phyloP scores from a whole-genome alignment of 2,329 filamentous ascomycete species.

The Aspergillus proliferans region DNA sequence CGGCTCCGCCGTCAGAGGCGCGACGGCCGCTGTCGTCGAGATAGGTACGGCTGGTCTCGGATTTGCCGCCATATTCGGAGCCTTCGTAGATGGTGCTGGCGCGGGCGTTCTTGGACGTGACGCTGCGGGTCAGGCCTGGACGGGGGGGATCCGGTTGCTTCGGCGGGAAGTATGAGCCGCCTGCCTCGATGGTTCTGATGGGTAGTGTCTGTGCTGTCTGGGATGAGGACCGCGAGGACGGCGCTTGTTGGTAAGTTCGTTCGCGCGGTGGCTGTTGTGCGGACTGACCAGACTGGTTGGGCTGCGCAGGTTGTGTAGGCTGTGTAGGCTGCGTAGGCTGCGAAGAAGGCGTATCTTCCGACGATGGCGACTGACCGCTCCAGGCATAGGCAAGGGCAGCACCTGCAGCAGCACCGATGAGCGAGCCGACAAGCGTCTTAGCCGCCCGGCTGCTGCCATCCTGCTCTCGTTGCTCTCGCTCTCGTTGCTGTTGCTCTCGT shows the following conservation, averaged over 20 bases:
- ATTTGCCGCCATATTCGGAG: constrained; percentile 24
- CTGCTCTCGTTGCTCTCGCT: background rate
- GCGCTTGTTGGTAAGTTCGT: constrained; percentile 15
- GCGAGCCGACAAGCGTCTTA: constrained; percentile 64
- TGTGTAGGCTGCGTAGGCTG: constrained; percentile 3
- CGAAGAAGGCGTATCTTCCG: constrained; percentile 16
- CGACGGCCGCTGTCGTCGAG: constrained; percentile 27
- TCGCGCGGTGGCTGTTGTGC: constrained; percentile 17
- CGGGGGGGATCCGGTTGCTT: constrained; percentile 24
- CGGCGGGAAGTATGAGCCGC: constrained; percentile 8
- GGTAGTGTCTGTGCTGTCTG: constrained; percentile 18
- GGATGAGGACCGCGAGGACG: constrained; percentile 14
- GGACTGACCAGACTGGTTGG: no score
- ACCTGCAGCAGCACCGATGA: constrained; percentile 73
- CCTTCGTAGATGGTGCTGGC: constrained; percentile 38
- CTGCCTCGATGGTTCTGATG: constrained; percentile 29
- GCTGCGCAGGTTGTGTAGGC: no score
- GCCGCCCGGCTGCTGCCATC: constrained; percentile 40
- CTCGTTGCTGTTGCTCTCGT: constrained; percentile 15
- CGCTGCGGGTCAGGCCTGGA: constrained; percentile 27
- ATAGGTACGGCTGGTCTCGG: constrained; percentile 15
- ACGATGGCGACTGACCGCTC: constrained; percentile 37
- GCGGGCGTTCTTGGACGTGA: constrained; percentile 34
- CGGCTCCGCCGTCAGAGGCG: constrained; percentile 25
- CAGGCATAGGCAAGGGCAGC: constrained; percentile 72